Percentiles rank a stretch among this genome's conserved stretches.
phyloP scores from a whole-genome alignment of 2,329 filamentous ascomycete species.

The Byssothecium circinans region DNA sequence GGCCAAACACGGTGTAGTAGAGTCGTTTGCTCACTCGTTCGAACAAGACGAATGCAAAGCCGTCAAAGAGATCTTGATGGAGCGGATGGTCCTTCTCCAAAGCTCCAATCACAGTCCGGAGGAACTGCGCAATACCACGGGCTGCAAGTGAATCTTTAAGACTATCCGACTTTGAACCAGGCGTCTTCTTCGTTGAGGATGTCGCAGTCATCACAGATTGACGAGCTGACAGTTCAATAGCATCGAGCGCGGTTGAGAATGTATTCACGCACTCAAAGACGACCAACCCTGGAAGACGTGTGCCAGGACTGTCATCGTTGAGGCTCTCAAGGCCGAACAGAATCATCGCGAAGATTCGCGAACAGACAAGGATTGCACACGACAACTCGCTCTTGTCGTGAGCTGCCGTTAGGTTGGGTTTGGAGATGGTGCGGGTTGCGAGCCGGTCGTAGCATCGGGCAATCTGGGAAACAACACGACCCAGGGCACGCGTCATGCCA shows the following conservation, averaged over 20 bases:
- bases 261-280: constrained; percentile 40
- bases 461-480: constrained; percentile 24
- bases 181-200: constrained; percentile 1
- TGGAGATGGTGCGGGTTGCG: constrained; percentile 12
- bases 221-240: constrained; percentile 31
- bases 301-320: constrained; percentile 11
- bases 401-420: constrained; percentile 15
- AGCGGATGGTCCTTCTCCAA: constrained; percentile 38
- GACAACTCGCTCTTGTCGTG: constrained; percentile 32
- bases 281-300: constrained; percentile 22
- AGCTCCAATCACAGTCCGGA: constrained; percentile 39
- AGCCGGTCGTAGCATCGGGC: constrained; percentile 24
- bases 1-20: constrained; percentile 45
- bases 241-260: constrained; percentile 41
- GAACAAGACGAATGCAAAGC: constrained; percentile 46
- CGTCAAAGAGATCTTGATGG: constrained; percentile 49
- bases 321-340: constrained; percentile 34
- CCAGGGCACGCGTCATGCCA: constrained; percentile 23
- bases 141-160: constrained; percentile 29
- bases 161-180: constrained; percentile 2
- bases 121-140: constrained; percentile 37
- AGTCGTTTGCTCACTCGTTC: constrained; percentile 44
- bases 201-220: constrained; percentile 16
- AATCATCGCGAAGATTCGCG: constrained; percentile 35
- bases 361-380: constrained; percentile 28